Base-by-base conservation (phyloP, 2,329 filamentous ascomycete genomes). In the Neofusicoccum parvum region DNA sequence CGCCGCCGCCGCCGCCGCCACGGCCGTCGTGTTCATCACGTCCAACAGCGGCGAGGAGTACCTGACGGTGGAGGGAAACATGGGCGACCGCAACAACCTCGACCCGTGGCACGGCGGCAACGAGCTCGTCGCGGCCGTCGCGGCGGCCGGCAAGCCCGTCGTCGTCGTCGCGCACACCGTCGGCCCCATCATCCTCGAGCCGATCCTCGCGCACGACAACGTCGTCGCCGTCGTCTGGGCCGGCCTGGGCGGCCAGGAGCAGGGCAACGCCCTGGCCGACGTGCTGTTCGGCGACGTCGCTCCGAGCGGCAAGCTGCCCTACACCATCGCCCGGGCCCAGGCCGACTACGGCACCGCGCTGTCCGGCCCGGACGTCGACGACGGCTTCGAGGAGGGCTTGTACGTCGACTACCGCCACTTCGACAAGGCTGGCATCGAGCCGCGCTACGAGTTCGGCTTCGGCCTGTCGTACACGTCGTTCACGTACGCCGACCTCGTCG, bases 221-320 rank as follows among this genome's bases (percentile, higher is more conserved):
- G 74, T 80, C 36, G 72, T 75, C 10, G 78, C 77, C 32, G 73
- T 80, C 3, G 73, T 80, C 0, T 80, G 74, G 72, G 78, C 78
- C 23, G 77, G 77, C 37, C 9, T 79, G 14, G 76, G 78, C 23
- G 78, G 71, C 20, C 76, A 82, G 58, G 80, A 83, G 68, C 79
- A 76, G n/a, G 82, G 82, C 20, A 82, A 82, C 48, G 76, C 77
- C 1, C 73, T 84, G 15, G 79, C 74, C 3, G 82, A 83, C 36
- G 74, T 84, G 11, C 86, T 97, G 12, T 96, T 94, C 76, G 92
- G 93, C 48, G 86, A 85, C 66, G 86, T 90, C 67, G 94, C 92
- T 4, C 81, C 81, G 1, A 79, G 74, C 0, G 88, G 87, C 2
- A 86, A 86, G 65, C 78, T 90, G 0, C 86, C 87, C 71, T 90